These are phyloP conservation scores for Leccinum insolens DNA, from an alignment of 1,284 basidiomycete species.

Conservation along the genomic window DNA sequence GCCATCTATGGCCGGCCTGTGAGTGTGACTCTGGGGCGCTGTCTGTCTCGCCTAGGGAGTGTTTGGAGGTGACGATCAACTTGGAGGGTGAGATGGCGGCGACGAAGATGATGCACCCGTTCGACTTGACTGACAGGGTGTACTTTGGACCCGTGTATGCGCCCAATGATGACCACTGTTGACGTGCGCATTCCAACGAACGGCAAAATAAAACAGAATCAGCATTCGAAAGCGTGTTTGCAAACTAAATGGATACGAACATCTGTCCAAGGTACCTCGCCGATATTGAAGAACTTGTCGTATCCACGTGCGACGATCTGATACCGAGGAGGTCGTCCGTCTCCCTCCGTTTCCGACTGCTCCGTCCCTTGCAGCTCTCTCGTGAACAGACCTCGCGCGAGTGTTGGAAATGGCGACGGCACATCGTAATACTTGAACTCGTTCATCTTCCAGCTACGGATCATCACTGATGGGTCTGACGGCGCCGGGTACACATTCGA, in stretches of 20 bases:
- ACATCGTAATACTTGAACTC: conserved; percentile 91
- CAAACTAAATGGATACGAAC: conserved; percentile 51
- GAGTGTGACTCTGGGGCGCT: conserved; percentile 63
- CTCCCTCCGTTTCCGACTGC: conserved; percentile 16
- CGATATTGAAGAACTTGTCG: conserved; percentile 99
- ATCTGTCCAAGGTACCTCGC: conserved; percentile 92
- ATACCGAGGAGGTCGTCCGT: conserved; percentile 39
- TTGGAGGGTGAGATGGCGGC: conserved; percentile 79
- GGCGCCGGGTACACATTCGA: conserved; percentile 58
- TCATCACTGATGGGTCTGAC: conserved; percentile 50
- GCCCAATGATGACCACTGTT: conserved; percentile 80
- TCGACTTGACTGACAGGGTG: conserved; percentile 91
- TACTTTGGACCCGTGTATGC: conserved; percentile 81
- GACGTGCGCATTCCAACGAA: not conserved
- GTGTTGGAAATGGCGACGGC: conserved; percentile 89
- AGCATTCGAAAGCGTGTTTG: not conserved
- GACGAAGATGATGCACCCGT: conserved; percentile 98
- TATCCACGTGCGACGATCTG: conserved; percentile 92
- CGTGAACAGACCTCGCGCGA: conserved; percentile 88
- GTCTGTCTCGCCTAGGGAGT: conserved; percentile 68
- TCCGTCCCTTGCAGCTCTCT: conserved; percentile 35
- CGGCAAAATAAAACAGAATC: not conserved
- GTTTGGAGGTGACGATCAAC: conserved; percentile 91
- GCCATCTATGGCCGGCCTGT: conserved; percentile 82
- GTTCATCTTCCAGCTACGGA: conserved; percentile 95